Percentiles rank a stretch among this genome's conserved stretches.
Evolutionary conservation across 305 asterid species (phyloP).

Genomic region (Fraxinus sp.): DNA sequence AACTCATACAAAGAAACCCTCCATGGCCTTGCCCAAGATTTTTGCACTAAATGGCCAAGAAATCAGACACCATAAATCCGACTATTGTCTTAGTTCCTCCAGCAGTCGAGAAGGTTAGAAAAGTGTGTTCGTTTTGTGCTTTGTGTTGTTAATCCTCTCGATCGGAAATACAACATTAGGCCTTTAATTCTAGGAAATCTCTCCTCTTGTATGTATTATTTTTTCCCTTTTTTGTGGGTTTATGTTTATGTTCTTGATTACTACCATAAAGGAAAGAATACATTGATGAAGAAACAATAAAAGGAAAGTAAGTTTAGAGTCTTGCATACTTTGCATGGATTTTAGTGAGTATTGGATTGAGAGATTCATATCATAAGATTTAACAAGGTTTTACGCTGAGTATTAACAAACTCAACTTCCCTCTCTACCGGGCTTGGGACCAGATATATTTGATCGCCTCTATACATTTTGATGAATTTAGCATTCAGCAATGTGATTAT

Average conservation of each 20-base stretch:
- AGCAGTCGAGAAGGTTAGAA: constrained; percentile 62
- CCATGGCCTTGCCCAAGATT: constrained; percentile 50
- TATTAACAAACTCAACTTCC: not conserved
- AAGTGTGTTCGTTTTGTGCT: not conserved
- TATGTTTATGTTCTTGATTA: constrained; percentile 12
- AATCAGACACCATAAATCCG: constrained; percentile 41
- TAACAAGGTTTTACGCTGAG: not conserved
- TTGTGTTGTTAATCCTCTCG: not conserved
- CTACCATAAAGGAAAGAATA: not conserved
- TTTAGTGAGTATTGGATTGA: not conserved
- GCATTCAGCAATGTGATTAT: not conserved
- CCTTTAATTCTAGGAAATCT: not conserved
- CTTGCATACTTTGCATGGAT: not conserved
- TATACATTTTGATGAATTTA: not conserved
- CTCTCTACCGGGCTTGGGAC: not conserved
- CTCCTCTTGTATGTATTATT: not conserved
- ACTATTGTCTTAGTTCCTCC: constrained; percentile 34
- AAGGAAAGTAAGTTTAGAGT: not conserved
- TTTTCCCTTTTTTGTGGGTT: constrained; percentile 1
- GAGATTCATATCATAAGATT: not conserved
- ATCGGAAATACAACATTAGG: not conserved
- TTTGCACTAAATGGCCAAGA: constrained; percentile 60
- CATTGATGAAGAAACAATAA: not conserved
- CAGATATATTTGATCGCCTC: not conserved
- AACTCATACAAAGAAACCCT: constrained; percentile 11